Conservation (phyloP, 495 filamentous ascomycete species). For the Xylaria longipes region DNA sequence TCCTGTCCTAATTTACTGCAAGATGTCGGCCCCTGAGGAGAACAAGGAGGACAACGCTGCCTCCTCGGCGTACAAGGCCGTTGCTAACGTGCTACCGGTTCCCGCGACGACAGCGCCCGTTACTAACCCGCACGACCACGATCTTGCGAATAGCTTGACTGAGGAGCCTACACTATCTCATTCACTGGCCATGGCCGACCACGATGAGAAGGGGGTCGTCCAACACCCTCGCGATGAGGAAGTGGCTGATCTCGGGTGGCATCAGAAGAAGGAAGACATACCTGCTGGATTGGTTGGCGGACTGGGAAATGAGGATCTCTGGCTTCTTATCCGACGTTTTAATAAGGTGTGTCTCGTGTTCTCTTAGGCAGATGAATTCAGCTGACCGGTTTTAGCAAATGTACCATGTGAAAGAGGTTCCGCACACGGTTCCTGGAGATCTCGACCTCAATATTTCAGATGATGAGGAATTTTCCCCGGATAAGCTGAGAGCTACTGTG, state of each 20-base stretch:
- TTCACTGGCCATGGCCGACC: conserved; percentile 41
- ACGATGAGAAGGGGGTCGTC: conserved; percentile 42
- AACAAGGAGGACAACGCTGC: neutral
- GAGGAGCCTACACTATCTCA: conserved; percentile 48
- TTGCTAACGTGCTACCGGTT: conserved; percentile 45
- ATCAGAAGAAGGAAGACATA: conserved; percentile 62
- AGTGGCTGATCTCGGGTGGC: conserved; percentile 78
- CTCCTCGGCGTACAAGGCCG: neutral
- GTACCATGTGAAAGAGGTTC: conserved; percentile 79
- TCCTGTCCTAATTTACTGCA: neutral
- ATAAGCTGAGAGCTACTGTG: conserved; percentile 81
- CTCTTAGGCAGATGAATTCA: neutral
- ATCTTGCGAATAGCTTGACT: conserved; percentile 36
- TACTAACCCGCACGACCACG: conserved; percentile 31
- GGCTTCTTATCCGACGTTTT: conserved; percentile 80
- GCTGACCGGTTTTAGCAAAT: conserved; percentile 67
- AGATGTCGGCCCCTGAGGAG: conserved; percentile 20
- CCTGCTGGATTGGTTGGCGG: conserved; percentile 71
- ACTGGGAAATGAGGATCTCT: conserved; percentile 82
- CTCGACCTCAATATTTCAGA: conserved; percentile 84
- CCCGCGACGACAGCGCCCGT: conserved; percentile 41
- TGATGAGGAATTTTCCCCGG: conserved; percentile 84
- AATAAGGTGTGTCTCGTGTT: conserved; percentile 66
- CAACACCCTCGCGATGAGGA: conserved; percentile 42
- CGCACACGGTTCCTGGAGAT: conserved; percentile 54